Conservation (phyloP, 768 basidiomycete genomes). For the Suillus plorans region DNA sequence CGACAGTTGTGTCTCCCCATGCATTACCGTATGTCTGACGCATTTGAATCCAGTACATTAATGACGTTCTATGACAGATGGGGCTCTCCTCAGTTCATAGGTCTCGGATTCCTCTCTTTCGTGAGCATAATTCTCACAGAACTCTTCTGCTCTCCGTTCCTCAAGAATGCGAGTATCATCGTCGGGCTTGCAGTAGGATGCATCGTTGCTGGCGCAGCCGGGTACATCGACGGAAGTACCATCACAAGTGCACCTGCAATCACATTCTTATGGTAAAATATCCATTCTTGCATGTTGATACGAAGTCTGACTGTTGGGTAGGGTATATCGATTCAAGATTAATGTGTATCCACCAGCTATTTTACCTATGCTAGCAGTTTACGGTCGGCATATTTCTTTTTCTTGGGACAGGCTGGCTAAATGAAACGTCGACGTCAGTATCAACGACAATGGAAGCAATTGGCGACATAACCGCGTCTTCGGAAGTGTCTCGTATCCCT, state of each 20-base stretch:
- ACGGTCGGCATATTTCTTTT: slow-evolving; percentile 40
- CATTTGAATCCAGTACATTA: neutral
- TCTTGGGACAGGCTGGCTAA: slow-evolving; percentile 28
- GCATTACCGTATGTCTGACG: slow-evolving; percentile 53
- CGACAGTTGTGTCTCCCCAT: slow-evolving; percentile 65
- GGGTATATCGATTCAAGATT: slow-evolving; percentile 68
- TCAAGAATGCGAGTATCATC: slow-evolving; percentile 79
- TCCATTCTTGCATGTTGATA: neutral
- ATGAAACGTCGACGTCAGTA: slow-evolving; percentile 36
- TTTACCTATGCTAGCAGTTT: slow-evolving; percentile 61
- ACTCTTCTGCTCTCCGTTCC: slow-evolving; percentile 81
- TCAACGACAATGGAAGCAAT: slow-evolving; percentile 82
- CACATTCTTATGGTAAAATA: slow-evolving; percentile 71
- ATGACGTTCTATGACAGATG: slow-evolving; percentile 41
- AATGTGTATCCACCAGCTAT: slow-evolving; percentile 71
- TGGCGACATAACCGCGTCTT: slow-evolving; percentile 80
- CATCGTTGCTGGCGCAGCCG: neutral
- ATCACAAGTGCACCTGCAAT: slow-evolving; percentile 72
- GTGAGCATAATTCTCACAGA: slow-evolving; percentile 75
- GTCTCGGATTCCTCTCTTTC: slow-evolving; percentile 85
- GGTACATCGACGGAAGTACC: slow-evolving; percentile 66
- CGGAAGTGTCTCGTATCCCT: slow-evolving; percentile 74
- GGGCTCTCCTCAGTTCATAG: slow-evolving; percentile 83
- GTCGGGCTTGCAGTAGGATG: neutral
- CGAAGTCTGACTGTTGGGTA: slow-evolving; percentile 15